These are phyloP conservation scores for Rhynchospora tenuis DNA, from an alignment of 176 grass and related monocot species.

Conservation along the genomic window DNA sequence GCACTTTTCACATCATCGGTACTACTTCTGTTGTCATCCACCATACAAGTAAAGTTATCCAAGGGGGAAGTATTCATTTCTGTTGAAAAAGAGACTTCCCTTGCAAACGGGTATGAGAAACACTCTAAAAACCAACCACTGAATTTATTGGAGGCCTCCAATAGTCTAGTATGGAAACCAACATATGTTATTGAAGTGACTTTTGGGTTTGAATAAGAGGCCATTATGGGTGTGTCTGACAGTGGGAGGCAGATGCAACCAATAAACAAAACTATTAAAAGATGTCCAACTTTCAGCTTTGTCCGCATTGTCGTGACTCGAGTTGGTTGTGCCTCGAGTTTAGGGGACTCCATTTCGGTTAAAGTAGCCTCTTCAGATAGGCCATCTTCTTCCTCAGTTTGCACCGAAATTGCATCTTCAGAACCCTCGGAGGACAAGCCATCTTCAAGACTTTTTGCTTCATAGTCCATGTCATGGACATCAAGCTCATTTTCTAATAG, in stretches of 20 bases:
- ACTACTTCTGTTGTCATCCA: conserved; percentile 29
- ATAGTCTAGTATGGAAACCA: conserved; percentile 22
- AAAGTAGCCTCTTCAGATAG: conserved; percentile 17
- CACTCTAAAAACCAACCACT: conserved; percentile 46
- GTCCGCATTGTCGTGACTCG: not conserved
- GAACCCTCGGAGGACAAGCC: conserved; percentile 53
- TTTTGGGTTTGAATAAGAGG: conserved; percentile 42
- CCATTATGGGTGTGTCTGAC: conserved; percentile 32
- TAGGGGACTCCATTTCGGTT: not conserved
- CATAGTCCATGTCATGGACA: not conserved
- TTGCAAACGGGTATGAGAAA: conserved; percentile 29
- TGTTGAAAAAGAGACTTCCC: conserved; percentile 14
- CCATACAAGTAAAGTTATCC: conserved; percentile 43
- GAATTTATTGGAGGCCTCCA: conserved; percentile 35
- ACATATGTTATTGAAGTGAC: conserved; percentile 41
- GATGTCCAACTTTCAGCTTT: conserved; percentile 16
- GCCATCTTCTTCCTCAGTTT: conserved; percentile 30
- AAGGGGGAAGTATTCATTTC: conserved; percentile 31
- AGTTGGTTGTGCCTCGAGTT: not conserved
- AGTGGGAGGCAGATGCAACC: conserved; percentile 32
- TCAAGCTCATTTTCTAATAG: conserved; percentile 14
- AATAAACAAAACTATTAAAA: conserved; percentile 36
- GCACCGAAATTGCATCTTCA: conserved; percentile 25
- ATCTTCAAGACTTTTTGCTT: conserved; percentile 43
- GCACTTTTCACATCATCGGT: conserved; percentile 27